Evolutionary conservation across 768 basidiomycete genomes (phyloP), one percentile per base, ranked within the genome.

Genomic region (Boletus bicolor): DNA sequence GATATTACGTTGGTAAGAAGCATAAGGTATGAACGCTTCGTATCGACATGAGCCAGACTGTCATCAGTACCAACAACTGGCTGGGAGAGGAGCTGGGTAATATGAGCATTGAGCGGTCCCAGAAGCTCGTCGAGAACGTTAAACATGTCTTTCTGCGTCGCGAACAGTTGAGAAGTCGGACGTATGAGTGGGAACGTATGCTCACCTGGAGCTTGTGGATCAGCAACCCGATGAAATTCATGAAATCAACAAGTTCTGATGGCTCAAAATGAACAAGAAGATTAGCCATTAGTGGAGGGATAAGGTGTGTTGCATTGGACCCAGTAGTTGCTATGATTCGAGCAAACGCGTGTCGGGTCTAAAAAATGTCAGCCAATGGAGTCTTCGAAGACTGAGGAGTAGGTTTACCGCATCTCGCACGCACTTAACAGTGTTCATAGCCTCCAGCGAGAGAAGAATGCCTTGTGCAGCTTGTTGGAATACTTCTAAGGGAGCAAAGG

Each of bases 281-380:
- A 68, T 91, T 88, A 44, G 82, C 79, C 85, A 98, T 98, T 44
- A 99, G 79, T 24, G 87, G 78, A 3, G 95, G 93, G 42, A 98
- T 93, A 59, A 87, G 86, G 60, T 88, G 85, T 0, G 93, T 90
- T 49, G 96, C 87, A 37, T 83, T 85, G 7, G 89, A 85, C 12
- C 95, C 95, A 21, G 93, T 87, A 1, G 91, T 91, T 15, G 88
- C 91, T 58, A 98, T 80, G 56, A 98, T 89, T 41, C 95, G 86
- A 34, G 94, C 87, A 72, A 98, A 98, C 1, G 96, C 90, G 62
- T 90, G 91, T 12, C 97, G 86, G 32, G 92, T 88, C 96, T 98
- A 61, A 21, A 10, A 54, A 54, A 37, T 14, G 51, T 64, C 14
- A 57, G 52, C 42, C 46, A 45, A 60, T 53, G 49, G 41, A 42